Base-by-base conservation (phyloP, 805 yeast genomes). In the Candida anglica region DNA sequence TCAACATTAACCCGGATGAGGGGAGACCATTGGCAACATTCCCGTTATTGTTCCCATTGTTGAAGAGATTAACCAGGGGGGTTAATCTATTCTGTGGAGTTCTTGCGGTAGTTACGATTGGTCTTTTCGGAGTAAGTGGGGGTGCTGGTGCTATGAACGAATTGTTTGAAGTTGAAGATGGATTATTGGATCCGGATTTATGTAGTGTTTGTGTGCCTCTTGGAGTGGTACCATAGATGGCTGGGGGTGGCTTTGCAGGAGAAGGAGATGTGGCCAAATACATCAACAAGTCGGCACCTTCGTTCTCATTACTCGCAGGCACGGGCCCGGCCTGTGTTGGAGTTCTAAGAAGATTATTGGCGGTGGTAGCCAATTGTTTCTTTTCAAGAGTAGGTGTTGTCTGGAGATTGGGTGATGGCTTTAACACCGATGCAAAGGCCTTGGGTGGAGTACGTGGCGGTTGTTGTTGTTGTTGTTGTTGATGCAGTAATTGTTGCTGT, bases 201-300 rank as follows among this genome's bases (percentile, higher is more conserved):
- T 25, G n/a, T n/a, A n/a, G n/a, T n/a, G n/a, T n/a, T n/a, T n/a
- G n/a, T n/a, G 41, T n/a, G n/a, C n/a, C n/a, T 17, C 61, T 51
- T 6, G 71, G 68, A 3, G 69, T 61, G 39, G 47, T 49, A 7
- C 39, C 36, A 19, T 51, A 50, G 37, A 47, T 52, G 33, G 47
- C 46, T 9, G 39, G 32, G 9, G 33, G 29, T 7, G 67, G 64
- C 36, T 64, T 64, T 35, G 77, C 75, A 1, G 84, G 84, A 0
- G 85, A 75, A 1, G 95, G 95, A 6, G 93, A 83, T 5, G 89
- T 82, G 2, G 95, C 94, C 45, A 86, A 64, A 56, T 76, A 86
- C 76, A 86, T 73, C 41, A 86, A 69, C 40, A 86, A 60, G 53
- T 82, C 91, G 1, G 94, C 95, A 10, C 94, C 95, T 56, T 84